These are phyloP conservation scores for Capronia americana DNA, from an alignment of 2,329 filamentous ascomycete species.

Conservation along the genomic window DNA sequence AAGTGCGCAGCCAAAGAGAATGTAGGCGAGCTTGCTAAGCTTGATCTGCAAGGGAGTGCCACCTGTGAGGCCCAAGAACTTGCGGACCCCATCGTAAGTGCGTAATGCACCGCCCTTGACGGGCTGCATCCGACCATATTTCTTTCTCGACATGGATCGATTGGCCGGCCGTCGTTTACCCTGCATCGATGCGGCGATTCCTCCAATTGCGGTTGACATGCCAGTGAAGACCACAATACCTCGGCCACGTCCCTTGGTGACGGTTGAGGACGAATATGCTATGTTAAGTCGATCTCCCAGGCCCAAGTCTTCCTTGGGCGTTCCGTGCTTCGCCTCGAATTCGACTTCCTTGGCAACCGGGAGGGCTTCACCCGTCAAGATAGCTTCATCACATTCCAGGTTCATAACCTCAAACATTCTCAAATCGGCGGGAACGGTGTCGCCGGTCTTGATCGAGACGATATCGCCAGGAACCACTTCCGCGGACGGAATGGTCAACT, in stretches of 20 bases:
- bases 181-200: conserved; percentile 64
- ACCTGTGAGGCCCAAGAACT: conserved; percentile 66
- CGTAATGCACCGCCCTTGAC: conserved; percentile 59
- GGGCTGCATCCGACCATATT: conserved; percentile 53
- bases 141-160: conserved; percentile 54
- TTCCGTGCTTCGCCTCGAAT: conserved; percentile 42
- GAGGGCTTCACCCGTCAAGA: conserved; percentile 67
- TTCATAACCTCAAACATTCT: conserved; percentile 68
- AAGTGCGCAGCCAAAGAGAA: conserved; percentile 76
- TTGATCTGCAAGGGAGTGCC: conserved; percentile 86
- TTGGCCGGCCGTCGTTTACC: conserved; percentile 53
- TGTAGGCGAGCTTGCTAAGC: conserved; percentile 81
- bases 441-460: conserved; percentile 59
- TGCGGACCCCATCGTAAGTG: conserved; percentile 56
- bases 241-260: conserved; percentile 64
- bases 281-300: conserved; percentile 67
- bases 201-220: conserved; percentile 68
- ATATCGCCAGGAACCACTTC: conserved; percentile 68
- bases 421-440: conserved; percentile 66
- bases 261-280: conserved; percentile 65
- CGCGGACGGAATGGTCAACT: conserved; percentile 59
- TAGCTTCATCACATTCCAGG: conserved; percentile 72
- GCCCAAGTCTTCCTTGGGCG: conserved; percentile 47
- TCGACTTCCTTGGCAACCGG: conserved; percentile 62
- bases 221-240: conserved; percentile 66